These are phyloP conservation scores for Penicillium hordei DNA, from an alignment of 2,329 filamentous ascomycete species.

Conservation along the genomic window DNA sequence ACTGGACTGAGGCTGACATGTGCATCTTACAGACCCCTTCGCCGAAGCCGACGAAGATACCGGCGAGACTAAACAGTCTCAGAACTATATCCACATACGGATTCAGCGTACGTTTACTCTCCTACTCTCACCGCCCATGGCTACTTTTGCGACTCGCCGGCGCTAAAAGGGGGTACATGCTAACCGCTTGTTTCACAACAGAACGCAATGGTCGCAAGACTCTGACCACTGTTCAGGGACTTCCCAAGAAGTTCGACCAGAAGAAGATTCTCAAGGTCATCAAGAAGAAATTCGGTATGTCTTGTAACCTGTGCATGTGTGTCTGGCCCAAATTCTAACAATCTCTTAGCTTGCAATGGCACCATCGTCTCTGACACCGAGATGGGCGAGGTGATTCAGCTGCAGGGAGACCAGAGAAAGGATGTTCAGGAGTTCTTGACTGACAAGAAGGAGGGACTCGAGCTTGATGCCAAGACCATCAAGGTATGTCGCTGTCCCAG, in stretches of 20 bases:
- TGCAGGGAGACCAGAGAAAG: slow-evolving; percentile 98
- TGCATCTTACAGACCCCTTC: slow-evolving; percentile 80
- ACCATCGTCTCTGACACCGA: slow-evolving; percentile 94
- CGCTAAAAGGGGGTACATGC: slow-evolving; percentile 12
- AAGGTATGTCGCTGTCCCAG: slow-evolving; percentile 60
- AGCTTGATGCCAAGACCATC: slow-evolving; percentile 93
- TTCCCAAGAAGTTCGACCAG: slow-evolving; percentile 98
- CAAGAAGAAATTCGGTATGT: slow-evolving; percentile 96
- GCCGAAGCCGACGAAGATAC: slow-evolving; percentile 99
- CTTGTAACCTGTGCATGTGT: background rate
- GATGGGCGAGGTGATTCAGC: slow-evolving; percentile 99
- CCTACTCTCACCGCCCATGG: background rate
- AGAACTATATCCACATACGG: slow-evolving; percentile 99
- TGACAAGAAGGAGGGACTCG: slow-evolving; percentile 92
- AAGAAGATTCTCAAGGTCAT: slow-evolving; percentile 99
- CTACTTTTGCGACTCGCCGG: slow-evolving; percentile 5
- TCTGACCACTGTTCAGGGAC: slow-evolving; percentile 98
- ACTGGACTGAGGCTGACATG: slow-evolving; percentile 36
- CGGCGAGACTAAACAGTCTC: slow-evolving; percentile 89
- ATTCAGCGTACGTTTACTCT: slow-evolving; percentile 79
- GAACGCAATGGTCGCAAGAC: slow-evolving; percentile 99
- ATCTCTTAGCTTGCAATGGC: slow-evolving; percentile 87
- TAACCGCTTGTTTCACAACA: slow-evolving; percentile 45
- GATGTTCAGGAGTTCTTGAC: slow-evolving; percentile 97
- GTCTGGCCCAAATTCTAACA: slow-evolving; percentile 21